Conservation (phyloP, 768 basidiomycete species). For the Psilocybe azurescens region DNA sequence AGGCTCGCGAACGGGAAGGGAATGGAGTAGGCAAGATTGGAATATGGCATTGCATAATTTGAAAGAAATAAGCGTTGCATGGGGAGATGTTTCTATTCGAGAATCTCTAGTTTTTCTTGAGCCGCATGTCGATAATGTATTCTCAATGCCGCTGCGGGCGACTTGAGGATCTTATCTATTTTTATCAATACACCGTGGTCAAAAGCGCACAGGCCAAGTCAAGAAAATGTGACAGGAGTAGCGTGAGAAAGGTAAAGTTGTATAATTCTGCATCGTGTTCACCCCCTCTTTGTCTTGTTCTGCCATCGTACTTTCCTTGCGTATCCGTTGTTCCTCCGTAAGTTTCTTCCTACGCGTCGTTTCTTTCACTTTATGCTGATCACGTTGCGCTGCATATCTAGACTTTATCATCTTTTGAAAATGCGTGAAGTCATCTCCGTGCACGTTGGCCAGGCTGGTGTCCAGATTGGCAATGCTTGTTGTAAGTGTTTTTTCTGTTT, state of each 20-base stretch:
- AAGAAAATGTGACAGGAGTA: conserved; percentile 32
- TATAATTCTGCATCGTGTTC: conserved; percentile 50
- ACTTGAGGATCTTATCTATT: conserved; percentile 1
- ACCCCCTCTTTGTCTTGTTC: conserved; percentile 45
- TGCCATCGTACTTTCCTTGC: conserved; percentile 46
- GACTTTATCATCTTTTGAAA: conserved; percentile 32
- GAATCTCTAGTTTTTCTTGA: conserved; percentile 55
- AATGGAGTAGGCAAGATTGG: conserved; percentile 79
- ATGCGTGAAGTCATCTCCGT: conserved; percentile 99
- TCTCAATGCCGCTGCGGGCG: conserved; percentile 34
- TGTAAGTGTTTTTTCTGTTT: conserved; percentile 65
- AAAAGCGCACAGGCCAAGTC: conserved; percentile 48
- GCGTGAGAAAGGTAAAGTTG: conserved; percentile 46
- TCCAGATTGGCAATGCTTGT: conserved; percentile 98
- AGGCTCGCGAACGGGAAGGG: conserved; percentile 71
- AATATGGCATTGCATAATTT: conserved; percentile 53
- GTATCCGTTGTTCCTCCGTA: conserved; percentile 32
- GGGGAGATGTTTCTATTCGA: conserved; percentile 57
- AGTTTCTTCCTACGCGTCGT: conserved; percentile 34
- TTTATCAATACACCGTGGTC: neutral
- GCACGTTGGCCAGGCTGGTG: conserved; percentile 99
- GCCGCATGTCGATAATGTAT: conserved; percentile 53
- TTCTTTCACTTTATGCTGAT: conserved; percentile 23
- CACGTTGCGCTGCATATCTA: conserved; percentile 15
- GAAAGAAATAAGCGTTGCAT: conserved; percentile 50